Evolutionary conservation across 257 asterid species (phyloP).

Genomic region (Dorcoceras hygrometricum): DNA sequence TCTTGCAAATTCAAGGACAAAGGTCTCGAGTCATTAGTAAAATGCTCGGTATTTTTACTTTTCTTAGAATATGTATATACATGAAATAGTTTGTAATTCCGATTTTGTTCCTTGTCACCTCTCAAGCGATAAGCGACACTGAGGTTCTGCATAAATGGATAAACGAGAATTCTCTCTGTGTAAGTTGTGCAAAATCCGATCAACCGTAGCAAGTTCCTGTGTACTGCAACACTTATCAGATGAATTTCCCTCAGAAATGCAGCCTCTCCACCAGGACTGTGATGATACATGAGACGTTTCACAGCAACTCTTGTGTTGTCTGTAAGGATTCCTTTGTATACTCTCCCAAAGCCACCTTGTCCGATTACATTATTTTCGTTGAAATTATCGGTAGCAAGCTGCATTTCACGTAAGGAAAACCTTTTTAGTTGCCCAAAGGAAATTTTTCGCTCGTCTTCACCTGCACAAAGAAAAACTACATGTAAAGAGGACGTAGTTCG

Average conservation of each 20-base stretch:
- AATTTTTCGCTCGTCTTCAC: conserved; percentile 67
- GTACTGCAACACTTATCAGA: conserved; percentile 81
- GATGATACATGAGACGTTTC: conserved; percentile 70
- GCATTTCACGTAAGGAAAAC: conserved; percentile 78
- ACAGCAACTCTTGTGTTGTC: conserved; percentile 71
- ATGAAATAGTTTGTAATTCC: neutral
- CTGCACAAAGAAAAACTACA: conserved; percentile 29
- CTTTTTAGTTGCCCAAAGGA: conserved; percentile 70
- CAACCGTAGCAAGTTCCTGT: conserved; percentile 71
- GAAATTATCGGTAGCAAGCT: conserved; percentile 73
- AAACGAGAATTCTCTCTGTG: conserved; percentile 76
- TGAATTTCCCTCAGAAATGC: conserved; percentile 80
- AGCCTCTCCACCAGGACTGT: conserved; percentile 86
- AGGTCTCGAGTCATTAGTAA: neutral
- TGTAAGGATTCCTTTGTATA: conserved; percentile 59
- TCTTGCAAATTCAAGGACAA: conserved; percentile 34
- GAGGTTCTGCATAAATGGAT: conserved; percentile 87
- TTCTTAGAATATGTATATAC: neutral
- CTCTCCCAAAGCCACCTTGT: conserved; percentile 93
- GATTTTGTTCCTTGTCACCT: conserved; percentile 37
- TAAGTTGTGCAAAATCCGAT: conserved; percentile 78
- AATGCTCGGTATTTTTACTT: neutral
- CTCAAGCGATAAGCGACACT: conserved; percentile 86
- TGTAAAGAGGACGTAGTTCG: neutral
- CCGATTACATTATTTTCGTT: conserved; percentile 66